Conservation (phyloP, 2,329 filamentous ascomycete genomes). For the Cordyceps militaris region DNA sequence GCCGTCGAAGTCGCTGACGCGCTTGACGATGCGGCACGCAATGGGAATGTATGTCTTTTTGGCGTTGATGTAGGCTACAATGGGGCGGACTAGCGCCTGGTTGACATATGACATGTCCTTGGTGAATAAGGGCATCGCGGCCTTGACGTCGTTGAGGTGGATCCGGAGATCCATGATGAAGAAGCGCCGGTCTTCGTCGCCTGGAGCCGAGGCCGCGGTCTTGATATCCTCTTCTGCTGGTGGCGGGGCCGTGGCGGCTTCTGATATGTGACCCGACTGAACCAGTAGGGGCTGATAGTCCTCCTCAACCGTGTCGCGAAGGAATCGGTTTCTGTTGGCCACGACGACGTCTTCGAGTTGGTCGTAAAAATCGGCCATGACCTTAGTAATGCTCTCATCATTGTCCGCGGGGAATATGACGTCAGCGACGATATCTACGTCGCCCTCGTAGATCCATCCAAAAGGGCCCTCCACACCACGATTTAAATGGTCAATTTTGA, state of each 20-base stretch:
- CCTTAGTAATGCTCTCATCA: constrained; percentile 84
- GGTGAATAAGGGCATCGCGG: constrained; percentile 87
- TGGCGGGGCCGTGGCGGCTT: constrained; percentile 20
- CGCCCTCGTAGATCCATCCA: constrained; percentile 96
- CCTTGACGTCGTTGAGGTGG: constrained; percentile 89
- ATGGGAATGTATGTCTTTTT: constrained; percentile 94
- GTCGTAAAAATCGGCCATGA: constrained; percentile 96
- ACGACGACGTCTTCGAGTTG: constrained; percentile 88
- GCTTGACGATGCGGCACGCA: constrained; percentile 89
- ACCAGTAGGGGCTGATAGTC: constrained; percentile 20
- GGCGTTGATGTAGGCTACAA: constrained; percentile 96
- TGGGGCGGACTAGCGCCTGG: constrained; percentile 88
- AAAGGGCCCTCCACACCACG: constrained; percentile 88
- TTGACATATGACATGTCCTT: constrained; percentile 91
- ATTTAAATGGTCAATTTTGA: constrained; percentile 95
- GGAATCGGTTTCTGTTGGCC: constrained; percentile 60
- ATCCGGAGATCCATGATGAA: constrained; percentile 92
- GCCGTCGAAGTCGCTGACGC: constrained; percentile 81
- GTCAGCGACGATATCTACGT: constrained; percentile 92
- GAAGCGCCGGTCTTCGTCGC: constrained; percentile 63
- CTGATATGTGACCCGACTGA: constrained; percentile 27
- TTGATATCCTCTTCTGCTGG: background rate
- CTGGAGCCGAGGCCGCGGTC: background rate
- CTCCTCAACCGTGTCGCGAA: constrained; percentile 40
- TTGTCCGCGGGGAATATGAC: constrained; percentile 87